phyloP scores from a whole-genome alignment of 2,329 filamentous ascomycete genomes.

The Metarhizium anisopliae region DNA sequence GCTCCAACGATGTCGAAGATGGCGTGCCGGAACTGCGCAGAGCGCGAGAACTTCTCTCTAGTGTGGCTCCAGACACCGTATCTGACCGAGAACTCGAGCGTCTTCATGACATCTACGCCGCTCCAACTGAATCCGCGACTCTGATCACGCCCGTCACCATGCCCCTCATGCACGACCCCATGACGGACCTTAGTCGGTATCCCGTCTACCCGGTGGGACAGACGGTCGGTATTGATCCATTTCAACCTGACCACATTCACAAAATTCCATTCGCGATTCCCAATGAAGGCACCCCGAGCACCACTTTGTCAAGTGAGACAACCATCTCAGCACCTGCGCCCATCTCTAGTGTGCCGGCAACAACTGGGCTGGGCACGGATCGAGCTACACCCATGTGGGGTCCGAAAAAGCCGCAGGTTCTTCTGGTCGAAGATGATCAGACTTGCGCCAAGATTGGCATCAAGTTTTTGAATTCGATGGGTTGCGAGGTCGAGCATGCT shows the following conservation, averaged over 20 bases:
- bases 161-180: slow-evolving; percentile 42
- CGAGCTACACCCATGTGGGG: slow-evolving; percentile 45
- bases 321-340: slow-evolving; percentile 9
- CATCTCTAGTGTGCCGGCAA: slow-evolving; percentile 9
- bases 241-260: slow-evolving; percentile 87
- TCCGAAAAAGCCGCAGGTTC: slow-evolving; percentile 61
- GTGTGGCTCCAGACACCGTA: slow-evolving; percentile 40
- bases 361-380: slow-evolving; percentile 17
- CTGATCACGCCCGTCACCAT: slow-evolving; percentile 32
- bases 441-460: slow-evolving; percentile 59
- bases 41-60: slow-evolving; percentile 47
- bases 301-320: slow-evolving; percentile 29
- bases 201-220: slow-evolving; percentile 88
- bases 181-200: slow-evolving; percentile 46
- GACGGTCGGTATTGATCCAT: slow-evolving; percentile 87
- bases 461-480: slow-evolving; percentile 57
- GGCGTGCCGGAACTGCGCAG: slow-evolving; percentile 44
- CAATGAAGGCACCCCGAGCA: slow-evolving; percentile 38
- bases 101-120: slow-evolving; percentile 44
- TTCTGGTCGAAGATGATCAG: slow-evolving; percentile 79
- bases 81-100: slow-evolving; percentile 47
- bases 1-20: slow-evolving; percentile 37
- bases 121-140: slow-evolving; percentile 43
- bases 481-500: slow-evolving; percentile 58
- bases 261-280: slow-evolving; percentile 80